phyloP scores from a whole-genome alignment of 768 basidiomycete species.

The Rossbeevera mucosa region DNA sequence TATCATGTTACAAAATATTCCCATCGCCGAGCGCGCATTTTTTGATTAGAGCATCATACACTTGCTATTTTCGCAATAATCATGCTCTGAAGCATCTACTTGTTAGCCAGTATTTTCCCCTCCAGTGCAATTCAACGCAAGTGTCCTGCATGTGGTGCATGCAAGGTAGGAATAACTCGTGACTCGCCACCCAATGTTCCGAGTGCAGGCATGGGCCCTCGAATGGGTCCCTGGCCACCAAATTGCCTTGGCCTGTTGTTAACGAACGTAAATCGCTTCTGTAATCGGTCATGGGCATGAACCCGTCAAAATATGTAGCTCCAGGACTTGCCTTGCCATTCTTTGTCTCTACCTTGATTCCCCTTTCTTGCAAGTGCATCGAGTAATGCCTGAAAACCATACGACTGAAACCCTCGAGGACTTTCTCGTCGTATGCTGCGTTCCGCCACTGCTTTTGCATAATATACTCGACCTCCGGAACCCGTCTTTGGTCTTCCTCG shows the following conservation, averaged over 20 bases:
- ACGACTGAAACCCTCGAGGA: conserved; percentile 19
- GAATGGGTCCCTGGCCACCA: conserved; percentile 2
- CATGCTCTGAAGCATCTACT: not conserved
- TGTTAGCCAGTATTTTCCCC: not conserved
- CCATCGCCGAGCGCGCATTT: conserved; percentile 24
- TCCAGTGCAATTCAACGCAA: not conserved
- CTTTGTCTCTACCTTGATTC: conserved; percentile 12
- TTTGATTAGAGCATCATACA: not conserved
- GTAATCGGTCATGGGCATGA: not conserved
- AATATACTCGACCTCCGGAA: conserved; percentile 26
- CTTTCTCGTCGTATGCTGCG: conserved; percentile 28
- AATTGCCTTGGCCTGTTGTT: conserved; percentile 3
- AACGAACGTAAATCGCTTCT: conserved; percentile 14
- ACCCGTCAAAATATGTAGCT: not conserved
- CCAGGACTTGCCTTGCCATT: conserved; percentile 18
- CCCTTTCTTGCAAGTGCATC: conserved; percentile 19
- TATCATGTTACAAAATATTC: conserved; percentile 50
- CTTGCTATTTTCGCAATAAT: not conserved
- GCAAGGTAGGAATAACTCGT: conserved; percentile 23
- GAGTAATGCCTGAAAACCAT: conserved; percentile 28
- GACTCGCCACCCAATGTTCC: conserved; percentile 24
- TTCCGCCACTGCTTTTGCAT: conserved; percentile 33
- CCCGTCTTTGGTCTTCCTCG: conserved; percentile 27
- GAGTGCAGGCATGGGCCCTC: conserved; percentile 22
- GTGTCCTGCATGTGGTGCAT: conserved; percentile 6